Evolutionary conservation across 2,329 filamentous ascomycete genomes (phyloP), one percentile per base, ranked within the genome.

Genomic region (Aspergillus brasiliensis): DNA sequence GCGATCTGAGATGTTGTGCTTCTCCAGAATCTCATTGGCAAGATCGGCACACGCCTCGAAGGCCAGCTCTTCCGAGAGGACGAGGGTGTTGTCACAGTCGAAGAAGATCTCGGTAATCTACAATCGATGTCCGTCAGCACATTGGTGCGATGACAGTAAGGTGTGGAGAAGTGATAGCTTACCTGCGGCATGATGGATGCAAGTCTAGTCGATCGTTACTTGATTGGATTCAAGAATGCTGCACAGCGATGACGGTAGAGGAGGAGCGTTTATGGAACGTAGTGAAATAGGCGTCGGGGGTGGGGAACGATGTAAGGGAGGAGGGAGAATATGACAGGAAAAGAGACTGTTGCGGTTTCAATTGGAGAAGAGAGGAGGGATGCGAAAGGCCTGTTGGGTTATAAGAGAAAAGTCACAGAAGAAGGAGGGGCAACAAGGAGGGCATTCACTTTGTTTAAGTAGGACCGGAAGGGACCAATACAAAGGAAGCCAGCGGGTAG

Each of bases 1-100:
- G 73, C 84, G 86, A 68, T 86, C 82, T 25, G 82, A 72, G 70
- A 91, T 82, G 69, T 83, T 80, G 72, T 89, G 84, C 71, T 84
- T 84, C 69, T 84, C 82, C 75, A 94, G 87, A 75, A 96, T 91
- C 77, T 92, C 83, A 80, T 97, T 97, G 82, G 92, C 89, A 65
- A 97, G 87, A 62, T 91, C 90, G 71, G 92, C 91, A 78, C 91
- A 96, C 67, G 91, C 92, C 80, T 94, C 91, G 77, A 97, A 96
- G 74, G 92, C 92, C 69, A 96, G 85, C 72, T 91, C 88, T 82
- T 97, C 93, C 57, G 91, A 96, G 70, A 95, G 87, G 75, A 95
- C 92, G 75, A 97, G 91, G 65, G 92, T 97, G 85, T 97, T 97
- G 86, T 97, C 80, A 65, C 80, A 82, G 67, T 92, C 89, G 77